Base-by-base conservation (phyloP, 257 asterid species). In the Solanum arcanum region DNA sequence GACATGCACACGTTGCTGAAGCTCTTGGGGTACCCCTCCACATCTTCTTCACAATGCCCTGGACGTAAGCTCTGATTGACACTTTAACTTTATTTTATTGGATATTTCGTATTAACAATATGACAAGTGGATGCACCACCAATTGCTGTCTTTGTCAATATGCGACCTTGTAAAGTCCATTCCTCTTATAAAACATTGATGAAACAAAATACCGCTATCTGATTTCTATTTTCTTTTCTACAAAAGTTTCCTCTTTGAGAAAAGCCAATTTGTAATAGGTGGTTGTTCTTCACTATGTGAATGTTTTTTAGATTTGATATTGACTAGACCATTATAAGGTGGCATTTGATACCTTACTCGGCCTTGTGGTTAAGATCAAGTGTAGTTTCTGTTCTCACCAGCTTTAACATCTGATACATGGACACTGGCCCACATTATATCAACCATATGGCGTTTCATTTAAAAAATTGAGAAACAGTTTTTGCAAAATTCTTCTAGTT, bases 41-140 rank as follows among this genome's bases (percentile, higher is more conserved):
- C 94, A 97, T 97, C 88, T 97, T 94, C 94, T 97, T 97, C 95
- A 97, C 99, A 29, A 97, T 97, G 99, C 99, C 99, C 88, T 97
- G 99, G 99, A 97, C 99, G 99, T 97, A 91, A 97, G 99, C 89
- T 74, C 87, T 85, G 62, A 68, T 86, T 80, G 29, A 49, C 44
- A 10, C 13, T 49, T 49, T 73, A 23, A 23, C 74, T 73, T 52
- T 20, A 52, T 73, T 73, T 10, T 49, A 29, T 81, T 20, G 69
- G 20, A 49, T 27, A 81, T 49, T 47, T 81, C 13, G 7, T 49
- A 11, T 49, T 46, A 13, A 44, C 33, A 42, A 25, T 41, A 68
- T 44, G 47, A 68, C 70, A 27, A 62, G 82, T 82, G 18, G 21
- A 74, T 44, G 69, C 29, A 41, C 27, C 78, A 77, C 42, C 81